Evolutionary conservation across 192 early-diverging fungal species (phyloP), one percentile per base, ranked within the genome.

Genomic region (Coemansia sp.): DNA sequence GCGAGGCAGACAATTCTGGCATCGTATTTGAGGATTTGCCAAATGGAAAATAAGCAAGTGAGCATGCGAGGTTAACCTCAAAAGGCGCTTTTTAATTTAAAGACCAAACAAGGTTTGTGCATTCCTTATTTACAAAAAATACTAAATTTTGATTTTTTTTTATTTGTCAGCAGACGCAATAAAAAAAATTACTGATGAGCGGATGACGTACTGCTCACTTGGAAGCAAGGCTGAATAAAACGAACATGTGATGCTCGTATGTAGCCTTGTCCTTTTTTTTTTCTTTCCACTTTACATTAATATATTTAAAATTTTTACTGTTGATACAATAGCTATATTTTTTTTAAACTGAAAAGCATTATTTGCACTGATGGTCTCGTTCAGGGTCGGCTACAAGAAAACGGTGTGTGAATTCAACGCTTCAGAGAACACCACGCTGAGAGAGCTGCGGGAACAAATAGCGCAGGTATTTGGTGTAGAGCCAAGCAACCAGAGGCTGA

Each of bases 361-460:
- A 6, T 31, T 8, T 30, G 56, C 50, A 33, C 52, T 17, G 25
- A 51, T 60, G 64, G 62, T 20, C 12, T 45, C 36, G 7, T 61
- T 72, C n/a, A 66, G 12, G 14, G 56, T 79, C 17, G 69, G 68
- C 61, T 63, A 79, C 58, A 66, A 63, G 30, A 71, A 71, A 42
- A 49, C 32, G 7, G 50, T 57, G 29, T 31, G 34, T 10, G 56
- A 62, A 42, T 67, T 79, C 29, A 11, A 25, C 2, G 22, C 63
- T 17, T 42, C 29, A 2, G 51, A 49, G 6, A 8, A 32, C 25
- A 40, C 34, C 33, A 80, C 78, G 10, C 40, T 80, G 30, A 69
- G 64, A 7, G 63, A 75, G 59, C 64, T 81, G 56, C 69, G 67
- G 2, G 28, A n/a, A 2, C 31, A 48, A 14, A 61, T 81, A n/a